Percentiles rank a stretch among this genome's conserved stretches.
Conservation (phyloP, 2,329 filamentous ascomycete genomes). For the Tolypocladium cylindrosporum region DNA sequence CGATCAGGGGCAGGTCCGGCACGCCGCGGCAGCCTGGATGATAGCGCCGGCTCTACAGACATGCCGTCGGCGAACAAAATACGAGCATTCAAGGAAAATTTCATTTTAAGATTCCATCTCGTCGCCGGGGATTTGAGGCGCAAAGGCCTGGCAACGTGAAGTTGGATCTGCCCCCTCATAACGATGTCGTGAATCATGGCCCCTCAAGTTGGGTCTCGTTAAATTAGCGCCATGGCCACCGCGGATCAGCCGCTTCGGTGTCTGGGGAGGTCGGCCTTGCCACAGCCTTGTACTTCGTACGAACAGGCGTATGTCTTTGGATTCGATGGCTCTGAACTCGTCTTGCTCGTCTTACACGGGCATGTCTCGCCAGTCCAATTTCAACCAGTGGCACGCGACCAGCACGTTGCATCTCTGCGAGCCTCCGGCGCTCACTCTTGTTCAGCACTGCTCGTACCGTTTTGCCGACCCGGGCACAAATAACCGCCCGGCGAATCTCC, state of each 20-base stretch:
- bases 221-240: not conserved
- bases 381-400: no score
- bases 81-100: no score
- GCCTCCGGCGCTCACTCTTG: not conserved
- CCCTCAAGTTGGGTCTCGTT: no score
- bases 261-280: not conserved
- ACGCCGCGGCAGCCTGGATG: no score
- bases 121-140: not conserved
- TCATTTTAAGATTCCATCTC: no score
- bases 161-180: not conserved
- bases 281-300: no score
- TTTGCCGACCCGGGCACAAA: no score
- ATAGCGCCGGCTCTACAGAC: not conserved
- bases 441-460: no score
- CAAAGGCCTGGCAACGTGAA: not conserved
- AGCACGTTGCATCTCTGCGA: no score
- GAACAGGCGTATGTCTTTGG: not conserved
- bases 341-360: not conserved
- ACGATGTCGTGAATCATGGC: not conserved
- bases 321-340: not conserved
- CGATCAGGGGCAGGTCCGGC: no score
- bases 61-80: not conserved
- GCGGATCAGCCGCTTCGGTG: not conserved
- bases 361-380: no score
- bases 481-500: not conserved